Conservation (phyloP, 2,329 filamentous ascomycete species). For the Dendrostoma leiphaemia region DNA sequence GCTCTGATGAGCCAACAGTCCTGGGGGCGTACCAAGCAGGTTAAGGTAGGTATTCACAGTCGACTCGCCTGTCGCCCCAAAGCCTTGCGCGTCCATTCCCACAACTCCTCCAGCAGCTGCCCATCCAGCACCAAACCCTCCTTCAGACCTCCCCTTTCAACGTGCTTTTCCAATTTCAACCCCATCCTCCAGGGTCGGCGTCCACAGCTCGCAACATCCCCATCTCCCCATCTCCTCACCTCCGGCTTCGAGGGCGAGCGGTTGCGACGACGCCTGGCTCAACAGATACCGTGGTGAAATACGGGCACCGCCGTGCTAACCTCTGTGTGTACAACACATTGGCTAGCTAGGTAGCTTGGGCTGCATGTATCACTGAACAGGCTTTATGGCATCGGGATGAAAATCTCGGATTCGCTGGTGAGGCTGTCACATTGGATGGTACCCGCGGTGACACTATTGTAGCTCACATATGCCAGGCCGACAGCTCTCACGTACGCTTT, state of each 20-base stretch:
- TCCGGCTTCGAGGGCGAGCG: constrained; percentile 13
- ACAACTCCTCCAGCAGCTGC: constrained; percentile 27
- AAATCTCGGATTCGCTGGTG: not conserved
- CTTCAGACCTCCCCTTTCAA: constrained; percentile 22
- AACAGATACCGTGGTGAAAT: constrained; percentile 21
- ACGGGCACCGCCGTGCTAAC: constrained; percentile 22
- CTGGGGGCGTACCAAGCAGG: too few species aligned
- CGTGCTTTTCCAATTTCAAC: constrained; percentile 30
- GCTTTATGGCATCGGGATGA: not conserved
- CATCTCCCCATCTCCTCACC: too few species aligned
- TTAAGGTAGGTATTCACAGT: too few species aligned
- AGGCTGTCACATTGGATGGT: constrained; percentile 19
- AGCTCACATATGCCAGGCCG: constrained; percentile 12
- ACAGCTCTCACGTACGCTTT: constrained; percentile 14
- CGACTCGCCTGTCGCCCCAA: constrained; percentile 19
- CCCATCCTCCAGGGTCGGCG: constrained; percentile 28
- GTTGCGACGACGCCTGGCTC: constrained; percentile 25
- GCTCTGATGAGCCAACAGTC: not conserved
- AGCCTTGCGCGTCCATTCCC: constrained; percentile 33
- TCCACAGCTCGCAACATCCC: constrained; percentile 32
- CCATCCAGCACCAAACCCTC: constrained; percentile 20
- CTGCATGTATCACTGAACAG: constrained; percentile 25
- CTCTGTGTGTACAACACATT: constrained; percentile 24
- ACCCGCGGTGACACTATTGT: constrained; percentile 8
- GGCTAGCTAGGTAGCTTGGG: constrained; percentile 28